Conservation (phyloP, 768 basidiomycete species). For the Vishniacozyma victoriae region DNA sequence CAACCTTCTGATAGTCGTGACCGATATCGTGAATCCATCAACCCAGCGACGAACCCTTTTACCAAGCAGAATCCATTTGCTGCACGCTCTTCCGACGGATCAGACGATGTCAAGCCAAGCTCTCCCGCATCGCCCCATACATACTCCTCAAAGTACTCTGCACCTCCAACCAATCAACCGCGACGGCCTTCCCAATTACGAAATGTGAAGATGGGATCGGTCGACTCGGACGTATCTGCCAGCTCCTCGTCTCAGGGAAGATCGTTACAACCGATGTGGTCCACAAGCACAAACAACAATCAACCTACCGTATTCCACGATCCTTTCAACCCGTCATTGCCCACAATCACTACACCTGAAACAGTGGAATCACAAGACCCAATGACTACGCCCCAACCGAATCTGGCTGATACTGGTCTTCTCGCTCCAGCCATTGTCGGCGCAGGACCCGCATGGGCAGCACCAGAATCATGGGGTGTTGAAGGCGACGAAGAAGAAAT, state of each 20-base stretch:
- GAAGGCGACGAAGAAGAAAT: constrained; percentile 43
- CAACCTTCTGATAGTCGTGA: too few species aligned
- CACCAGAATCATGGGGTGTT: constrained; percentile 53
- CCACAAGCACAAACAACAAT: not conserved
- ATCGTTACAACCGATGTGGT: constrained; percentile 27
- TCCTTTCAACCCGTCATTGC: constrained; percentile 29
- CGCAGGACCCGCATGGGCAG: constrained; percentile 51
- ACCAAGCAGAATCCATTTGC: constrained; percentile 15
- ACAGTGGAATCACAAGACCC: too few species aligned
- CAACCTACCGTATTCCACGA: constrained; percentile 38
- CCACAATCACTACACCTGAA: not conserved
- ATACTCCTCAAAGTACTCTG: constrained; percentile 20
- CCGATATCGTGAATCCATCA: too few species aligned
- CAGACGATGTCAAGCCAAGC: constrained; percentile 18
- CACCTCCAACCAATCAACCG: constrained; percentile 28
- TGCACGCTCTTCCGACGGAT: constrained; percentile 12
- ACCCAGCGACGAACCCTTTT: constrained; percentile 19
- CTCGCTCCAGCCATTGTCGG: constrained; percentile 4
- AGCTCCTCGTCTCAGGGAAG: constrained; percentile 5
- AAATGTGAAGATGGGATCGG: constrained; percentile 39
- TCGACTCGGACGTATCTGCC: constrained; percentile 23
- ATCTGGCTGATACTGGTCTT: too few species aligned
- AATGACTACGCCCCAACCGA: too few species aligned
- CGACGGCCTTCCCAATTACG: constrained; percentile 45
- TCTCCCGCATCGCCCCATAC: constrained; percentile 35